phyloP scores from a whole-genome alignment of 164 flowering plant genomes.

The Cinnamomum chago region DNA sequence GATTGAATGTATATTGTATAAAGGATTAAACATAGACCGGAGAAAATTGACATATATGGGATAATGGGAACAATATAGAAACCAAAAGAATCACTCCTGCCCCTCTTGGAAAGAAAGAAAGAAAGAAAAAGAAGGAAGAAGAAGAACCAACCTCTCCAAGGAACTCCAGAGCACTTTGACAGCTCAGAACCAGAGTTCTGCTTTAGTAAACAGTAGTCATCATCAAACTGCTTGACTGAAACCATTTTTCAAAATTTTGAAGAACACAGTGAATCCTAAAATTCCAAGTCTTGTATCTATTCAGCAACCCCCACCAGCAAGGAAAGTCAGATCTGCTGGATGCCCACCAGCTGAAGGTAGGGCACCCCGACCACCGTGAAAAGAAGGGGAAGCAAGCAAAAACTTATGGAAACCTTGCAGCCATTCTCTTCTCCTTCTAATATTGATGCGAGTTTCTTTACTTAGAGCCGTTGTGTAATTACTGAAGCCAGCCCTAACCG shows the following conservation, averaged over 20 bases:
- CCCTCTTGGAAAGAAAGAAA: too few relatives aligned
- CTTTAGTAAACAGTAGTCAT: conserved; percentile 12
- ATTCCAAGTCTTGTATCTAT: background rate
- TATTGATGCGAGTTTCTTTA: conserved; percentile 16
- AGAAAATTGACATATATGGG: background rate
- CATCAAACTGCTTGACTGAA: conserved; percentile 22
- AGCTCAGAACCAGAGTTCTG: conserved; percentile 14
- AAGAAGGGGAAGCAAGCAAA: conserved; percentile 39
- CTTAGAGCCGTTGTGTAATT: conserved; percentile 32
- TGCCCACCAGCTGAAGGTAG: conserved; percentile 46
- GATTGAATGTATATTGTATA: background rate
- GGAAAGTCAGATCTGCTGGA: conserved; percentile 41
- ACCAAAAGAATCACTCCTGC: too few relatives aligned
- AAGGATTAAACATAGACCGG: too few relatives aligned
- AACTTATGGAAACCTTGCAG: conserved; percentile 25
- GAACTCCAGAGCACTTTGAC: conserved; percentile 4
- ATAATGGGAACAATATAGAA: too few relatives aligned
- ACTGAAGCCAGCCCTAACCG: conserved; percentile 33
- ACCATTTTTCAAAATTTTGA: conserved; percentile 18
- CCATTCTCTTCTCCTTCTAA: conserved; percentile 28
- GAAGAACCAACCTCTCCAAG: conserved; percentile 18
- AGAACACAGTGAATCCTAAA: background rate
- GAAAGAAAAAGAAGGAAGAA: background rate
- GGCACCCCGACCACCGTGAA: conserved; percentile 47
- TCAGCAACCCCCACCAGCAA: conserved; percentile 39